phyloP scores from a whole-genome alignment of 73 alveolate species.

The Tetrahymena thermophila region DNA sequence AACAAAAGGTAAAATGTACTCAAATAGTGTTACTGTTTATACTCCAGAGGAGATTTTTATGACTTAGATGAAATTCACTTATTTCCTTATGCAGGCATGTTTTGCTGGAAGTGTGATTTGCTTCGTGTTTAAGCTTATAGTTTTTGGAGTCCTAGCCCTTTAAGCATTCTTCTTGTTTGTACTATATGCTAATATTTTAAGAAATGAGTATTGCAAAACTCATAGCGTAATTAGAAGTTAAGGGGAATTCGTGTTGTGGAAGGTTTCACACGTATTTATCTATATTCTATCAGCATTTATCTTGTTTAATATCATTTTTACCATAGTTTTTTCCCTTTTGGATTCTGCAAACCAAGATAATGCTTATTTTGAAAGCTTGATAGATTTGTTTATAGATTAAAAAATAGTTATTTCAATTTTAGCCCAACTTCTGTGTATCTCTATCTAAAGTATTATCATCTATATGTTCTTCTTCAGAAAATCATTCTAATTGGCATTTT shows the following conservation, averaged over 20 bases:
- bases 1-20: not conserved
- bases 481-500: not conserved
- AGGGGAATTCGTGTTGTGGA: not conserved
- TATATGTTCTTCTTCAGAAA: not conserved
- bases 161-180: not conserved
- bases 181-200: not conserved
- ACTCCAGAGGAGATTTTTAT: not conserved
- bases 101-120: not conserved
- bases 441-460: not conserved
- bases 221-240: not conserved
- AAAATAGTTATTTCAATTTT: not conserved
- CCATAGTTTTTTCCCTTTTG: not conserved
- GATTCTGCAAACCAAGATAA: not conserved
- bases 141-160: not conserved
- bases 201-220: not conserved
- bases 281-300: not conserved
- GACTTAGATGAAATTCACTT: not conserved
- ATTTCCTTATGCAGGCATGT: not conserved
- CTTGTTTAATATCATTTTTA: not conserved
- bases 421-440: not conserved
- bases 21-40: not conserved
- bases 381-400: not conserved
- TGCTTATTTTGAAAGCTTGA: not conserved
- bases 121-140: not conserved
- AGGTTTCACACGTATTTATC: not conserved